These are phyloP conservation scores for Polyplosphaeria fusca DNA, from an alignment of 495 filamentous ascomycete genomes.

Conservation along the genomic window DNA sequence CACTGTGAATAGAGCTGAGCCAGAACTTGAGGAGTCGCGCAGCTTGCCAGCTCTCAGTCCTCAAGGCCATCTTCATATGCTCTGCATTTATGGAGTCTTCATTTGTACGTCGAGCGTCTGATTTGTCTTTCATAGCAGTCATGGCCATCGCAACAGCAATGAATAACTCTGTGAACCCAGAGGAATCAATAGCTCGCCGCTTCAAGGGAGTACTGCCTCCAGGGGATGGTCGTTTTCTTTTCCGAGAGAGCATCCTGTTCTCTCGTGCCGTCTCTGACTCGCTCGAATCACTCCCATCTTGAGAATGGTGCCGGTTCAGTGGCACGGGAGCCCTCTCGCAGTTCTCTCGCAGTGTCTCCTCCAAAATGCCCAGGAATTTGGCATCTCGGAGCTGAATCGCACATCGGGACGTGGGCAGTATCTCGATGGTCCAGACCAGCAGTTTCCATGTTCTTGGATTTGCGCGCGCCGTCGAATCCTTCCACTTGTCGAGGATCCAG, in stretches of 20 bases:
- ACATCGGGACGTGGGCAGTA: conserved; percentile 26
- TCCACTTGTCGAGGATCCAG: conserved; percentile 65
- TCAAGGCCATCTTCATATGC: conserved; percentile 52
- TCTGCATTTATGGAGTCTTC: conserved; percentile 46
- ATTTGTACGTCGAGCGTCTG: conserved; percentile 32
- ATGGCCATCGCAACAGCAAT: conserved; percentile 9
- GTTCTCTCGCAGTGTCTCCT: conserved; percentile 29
- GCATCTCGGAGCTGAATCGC: conserved; percentile 23
- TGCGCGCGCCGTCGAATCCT: conserved; percentile 36
- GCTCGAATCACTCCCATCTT: conserved; percentile 17
- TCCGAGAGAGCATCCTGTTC: conserved; percentile 17
- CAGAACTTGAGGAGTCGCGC: conserved; percentile 47
- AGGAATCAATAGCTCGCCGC: neutral
- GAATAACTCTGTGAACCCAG: conserved; percentile 15
- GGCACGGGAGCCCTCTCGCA: conserved; percentile 2
- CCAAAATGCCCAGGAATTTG: conserved; percentile 26
- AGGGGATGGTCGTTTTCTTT: conserved; percentile 23
- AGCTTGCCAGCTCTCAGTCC: conserved; percentile 48
- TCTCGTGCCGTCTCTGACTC: conserved; percentile 26
- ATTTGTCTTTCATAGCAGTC: conserved; percentile 40
- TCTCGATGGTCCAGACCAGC: conserved; percentile 18
- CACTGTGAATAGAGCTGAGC: conserved; percentile 29
- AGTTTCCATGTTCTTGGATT: conserved; percentile 32
- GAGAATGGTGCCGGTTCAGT: neutral
- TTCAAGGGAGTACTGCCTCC: conserved; percentile 16